Evolutionary conservation across 192 early-diverging fungal genomes (phyloP).

Genomic region (Oehlia diaphana): DNA sequence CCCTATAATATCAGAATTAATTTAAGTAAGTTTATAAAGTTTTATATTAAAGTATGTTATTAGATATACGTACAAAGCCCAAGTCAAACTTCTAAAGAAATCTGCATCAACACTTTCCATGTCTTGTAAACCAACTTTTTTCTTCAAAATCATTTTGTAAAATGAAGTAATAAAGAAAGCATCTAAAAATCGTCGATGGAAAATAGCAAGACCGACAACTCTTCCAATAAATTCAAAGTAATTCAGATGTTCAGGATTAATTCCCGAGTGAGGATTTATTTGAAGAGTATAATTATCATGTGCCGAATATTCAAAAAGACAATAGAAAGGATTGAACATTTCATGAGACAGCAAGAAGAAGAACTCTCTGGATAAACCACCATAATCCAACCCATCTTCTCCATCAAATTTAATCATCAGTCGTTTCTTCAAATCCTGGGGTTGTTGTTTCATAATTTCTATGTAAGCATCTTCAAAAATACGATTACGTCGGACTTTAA

Average conservation of each 20-base stretch:
- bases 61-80: slow-evolving; percentile 73
- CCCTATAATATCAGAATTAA: slow-evolving; percentile 40
- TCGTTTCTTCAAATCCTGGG: slow-evolving; percentile 91
- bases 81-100: slow-evolving; percentile 85
- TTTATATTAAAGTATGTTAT: not conserved
- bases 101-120: slow-evolving; percentile 96
- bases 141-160: slow-evolving; percentile 95
- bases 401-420: slow-evolving; percentile 99
- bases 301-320: slow-evolving; percentile 96
- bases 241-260: slow-evolving; percentile 97
- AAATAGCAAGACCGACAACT: slow-evolving; percentile 92
- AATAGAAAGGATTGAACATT: slow-evolving; percentile 98
- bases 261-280: slow-evolving; percentile 92
- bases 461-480: slow-evolving; percentile 97
- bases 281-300: slow-evolving; percentile 98
- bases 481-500: slow-evolving; percentile 83
- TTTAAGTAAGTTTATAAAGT: slow-evolving; percentile 22
- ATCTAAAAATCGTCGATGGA: slow-evolving; percentile 96
- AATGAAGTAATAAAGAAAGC: slow-evolving; percentile 95
- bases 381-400: slow-evolving; percentile 98
- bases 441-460: slow-evolving; percentile 91
- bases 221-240: slow-evolving; percentile 99
- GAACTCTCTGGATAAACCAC: slow-evolving; percentile 95
- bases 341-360: slow-evolving; percentile 98
- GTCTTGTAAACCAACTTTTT: slow-evolving; percentile 85